These are phyloP conservation scores for Ceratobasidium sp. DNA, from an alignment of 1,284 basidiomycete genomes.

Conservation along the genomic window DNA sequence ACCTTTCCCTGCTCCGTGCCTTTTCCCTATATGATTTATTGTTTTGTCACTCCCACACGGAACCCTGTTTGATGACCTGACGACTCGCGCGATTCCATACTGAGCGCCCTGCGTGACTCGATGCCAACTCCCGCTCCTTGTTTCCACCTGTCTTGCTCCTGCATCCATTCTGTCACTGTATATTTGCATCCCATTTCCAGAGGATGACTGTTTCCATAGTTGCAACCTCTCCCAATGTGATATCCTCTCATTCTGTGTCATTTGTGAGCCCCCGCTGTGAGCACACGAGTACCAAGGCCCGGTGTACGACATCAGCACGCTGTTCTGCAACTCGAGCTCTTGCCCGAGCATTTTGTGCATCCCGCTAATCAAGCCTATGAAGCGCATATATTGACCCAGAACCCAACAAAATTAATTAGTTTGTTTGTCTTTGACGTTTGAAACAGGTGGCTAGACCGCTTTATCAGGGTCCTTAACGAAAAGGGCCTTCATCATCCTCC, in stretches of 20 bases:
- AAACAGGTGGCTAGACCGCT: no score
- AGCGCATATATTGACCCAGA: no score
- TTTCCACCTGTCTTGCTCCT: slow-evolving; percentile 9
- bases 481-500: no score
- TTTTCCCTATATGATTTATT: slow-evolving; percentile 21
- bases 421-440: no score
- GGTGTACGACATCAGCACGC: slow-evolving; percentile 27
- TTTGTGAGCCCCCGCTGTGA: not conserved
- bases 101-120: slow-evolving; percentile 30
- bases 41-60: slow-evolving; percentile 40
- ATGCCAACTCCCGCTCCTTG: slow-evolving; percentile 26
- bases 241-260: slow-evolving; percentile 10
- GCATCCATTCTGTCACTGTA: not conserved
- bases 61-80: slow-evolving; percentile 42
- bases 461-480: no score
- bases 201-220: slow-evolving; percentile 29
- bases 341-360: slow-evolving; percentile 4
- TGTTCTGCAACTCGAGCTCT: slow-evolving; percentile 16
- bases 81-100: slow-evolving; percentile 35
- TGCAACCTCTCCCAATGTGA: slow-evolving; percentile 40
- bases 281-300: not conserved
- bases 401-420: no score
- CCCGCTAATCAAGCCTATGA: no score
- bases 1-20: not conserved
- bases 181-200: slow-evolving; percentile 41